Conservation (phyloP, 768 basidiomycete species). For the Leccinum rimulosum region DNA sequence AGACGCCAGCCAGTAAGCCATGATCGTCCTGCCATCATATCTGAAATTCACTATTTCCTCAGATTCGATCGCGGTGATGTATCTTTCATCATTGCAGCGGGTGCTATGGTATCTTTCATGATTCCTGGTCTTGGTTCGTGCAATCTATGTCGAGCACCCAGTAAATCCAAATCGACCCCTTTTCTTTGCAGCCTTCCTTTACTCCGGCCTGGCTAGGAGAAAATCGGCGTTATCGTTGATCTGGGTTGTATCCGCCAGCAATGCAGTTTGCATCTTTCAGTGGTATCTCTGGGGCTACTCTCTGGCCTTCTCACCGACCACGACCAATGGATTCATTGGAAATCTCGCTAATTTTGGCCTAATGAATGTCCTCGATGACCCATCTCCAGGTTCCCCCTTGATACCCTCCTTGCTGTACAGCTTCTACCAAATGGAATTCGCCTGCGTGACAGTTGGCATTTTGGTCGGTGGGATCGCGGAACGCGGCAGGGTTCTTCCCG, state of each 20-base stretch:
- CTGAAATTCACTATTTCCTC: conserved; percentile 7
- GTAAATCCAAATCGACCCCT: not conserved
- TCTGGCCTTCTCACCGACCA: conserved; percentile 76
- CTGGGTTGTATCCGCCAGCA: conserved; percentile 70
- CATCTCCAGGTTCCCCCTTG: conserved; percentile 76
- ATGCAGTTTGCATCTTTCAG: conserved; percentile 74
- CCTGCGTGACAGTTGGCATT: conserved; percentile 76
- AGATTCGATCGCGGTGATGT: conserved; percentile 74
- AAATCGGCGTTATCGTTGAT: conserved; percentile 72
- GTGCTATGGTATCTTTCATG: conserved; percentile 78
- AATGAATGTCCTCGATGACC: conserved; percentile 62
- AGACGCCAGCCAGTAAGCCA: conserved; percentile 29
- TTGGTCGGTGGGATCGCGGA: conserved; percentile 82
- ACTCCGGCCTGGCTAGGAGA: conserved; percentile 68
- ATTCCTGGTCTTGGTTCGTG: conserved; percentile 65
- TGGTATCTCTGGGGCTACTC: conserved; percentile 87
- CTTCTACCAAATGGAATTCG: conserved; percentile 88
- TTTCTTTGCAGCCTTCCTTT: conserved; percentile 55
- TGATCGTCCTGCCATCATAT: not conserved
- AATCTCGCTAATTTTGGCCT: conserved; percentile 80
- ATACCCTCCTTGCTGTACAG: conserved; percentile 82
- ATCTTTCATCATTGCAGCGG: conserved; percentile 64
- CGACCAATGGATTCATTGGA: conserved; percentile 74
- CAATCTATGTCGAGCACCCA: not conserved
- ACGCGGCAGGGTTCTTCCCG: conserved; percentile 79